These are phyloP conservation scores for Alternaria conjuncta DNA, from an alignment of 2,329 filamentous ascomycete species.

Conservation along the genomic window DNA sequence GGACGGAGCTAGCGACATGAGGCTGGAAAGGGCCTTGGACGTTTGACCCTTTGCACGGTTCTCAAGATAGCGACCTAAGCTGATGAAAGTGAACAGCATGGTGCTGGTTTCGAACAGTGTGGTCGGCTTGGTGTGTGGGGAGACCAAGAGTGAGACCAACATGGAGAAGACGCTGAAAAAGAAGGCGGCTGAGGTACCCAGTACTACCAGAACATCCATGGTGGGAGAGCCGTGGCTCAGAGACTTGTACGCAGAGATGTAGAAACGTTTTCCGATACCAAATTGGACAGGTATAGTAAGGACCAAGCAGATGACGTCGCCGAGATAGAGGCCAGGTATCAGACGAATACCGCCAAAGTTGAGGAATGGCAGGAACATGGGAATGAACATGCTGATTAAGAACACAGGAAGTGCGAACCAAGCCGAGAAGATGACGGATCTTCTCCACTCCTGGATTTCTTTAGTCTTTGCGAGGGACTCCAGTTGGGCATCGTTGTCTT, in stretches of 20 bases:
- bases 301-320: constrained; percentile 81
- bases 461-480: constrained; percentile 95
- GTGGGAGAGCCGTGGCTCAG: constrained; percentile 89
- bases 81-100: constrained; percentile 97
- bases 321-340: constrained; percentile 79
- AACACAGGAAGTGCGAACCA: constrained; percentile 90
- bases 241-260: constrained; percentile 90
- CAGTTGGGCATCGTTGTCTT: constrained; percentile 96
- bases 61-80: constrained; percentile 87
- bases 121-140: constrained; percentile 78
- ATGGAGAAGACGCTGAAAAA: constrained; percentile 93
- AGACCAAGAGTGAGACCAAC: constrained; percentile 76
- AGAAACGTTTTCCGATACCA: constrained; percentile 93
- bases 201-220: constrained; percentile 95
- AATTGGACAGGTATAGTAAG: constrained; percentile 96
- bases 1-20: constrained; percentile 95
- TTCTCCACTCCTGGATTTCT: constrained; percentile 92
- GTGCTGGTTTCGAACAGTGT: constrained; percentile 98
- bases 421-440: constrained; percentile 77
- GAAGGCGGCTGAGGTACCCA: constrained; percentile 94
- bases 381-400: constrained; percentile 89
- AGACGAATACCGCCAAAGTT: constrained; percentile 78
- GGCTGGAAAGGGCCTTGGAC: constrained; percentile 85
- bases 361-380: constrained; percentile 78
- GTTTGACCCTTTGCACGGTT: constrained; percentile 96